These are phyloP conservation scores for Chaetomiaceae sp. DNA, from an alignment of 2,329 filamentous ascomycete species.

Conservation along the genomic window DNA sequence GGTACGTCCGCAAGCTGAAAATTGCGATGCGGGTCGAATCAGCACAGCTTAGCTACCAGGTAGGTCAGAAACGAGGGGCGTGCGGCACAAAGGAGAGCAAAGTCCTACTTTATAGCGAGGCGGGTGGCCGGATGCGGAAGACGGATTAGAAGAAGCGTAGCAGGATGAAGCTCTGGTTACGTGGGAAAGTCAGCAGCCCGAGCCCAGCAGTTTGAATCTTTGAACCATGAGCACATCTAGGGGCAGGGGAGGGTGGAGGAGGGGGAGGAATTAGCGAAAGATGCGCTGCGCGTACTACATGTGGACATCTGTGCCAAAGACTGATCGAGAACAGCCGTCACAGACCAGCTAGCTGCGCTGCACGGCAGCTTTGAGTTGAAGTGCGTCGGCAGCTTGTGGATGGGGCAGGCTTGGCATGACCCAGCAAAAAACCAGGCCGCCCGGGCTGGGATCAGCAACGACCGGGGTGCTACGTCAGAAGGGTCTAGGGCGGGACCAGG, in stretches of 20 bases:
- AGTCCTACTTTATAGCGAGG: neutral
- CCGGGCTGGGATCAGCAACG: conserved; percentile 15
- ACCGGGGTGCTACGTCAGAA: conserved; percentile 22
- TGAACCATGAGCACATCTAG: conserved; percentile 1
- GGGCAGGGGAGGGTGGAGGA: neutral
- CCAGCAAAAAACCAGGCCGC: conserved; percentile 2
- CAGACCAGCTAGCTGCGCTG: no score
- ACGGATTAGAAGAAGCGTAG: neutral
- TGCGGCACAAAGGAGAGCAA: conserved; percentile 12
- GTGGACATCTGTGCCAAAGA: no score
- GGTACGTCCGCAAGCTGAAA: no score
- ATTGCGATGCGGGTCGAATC: neutral
- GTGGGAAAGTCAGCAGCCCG: conserved; percentile 1
- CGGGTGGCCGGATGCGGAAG: neutral
- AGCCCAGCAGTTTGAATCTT: conserved; percentile 9
- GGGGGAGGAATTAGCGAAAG: no score
- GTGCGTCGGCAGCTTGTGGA: no score
- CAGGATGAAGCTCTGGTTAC: neutral
- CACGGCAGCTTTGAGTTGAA: no score
- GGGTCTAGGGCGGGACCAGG: neutral
- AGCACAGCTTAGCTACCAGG: neutral
- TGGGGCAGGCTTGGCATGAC: conserved; percentile 12
- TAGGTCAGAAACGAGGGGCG: no score
- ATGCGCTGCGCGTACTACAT: no score
- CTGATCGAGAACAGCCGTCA: no score